These are phyloP conservation scores for Chlorophyllum brunneum DNA, from an alignment of 768 basidiomycete species.

Conservation along the genomic window DNA sequence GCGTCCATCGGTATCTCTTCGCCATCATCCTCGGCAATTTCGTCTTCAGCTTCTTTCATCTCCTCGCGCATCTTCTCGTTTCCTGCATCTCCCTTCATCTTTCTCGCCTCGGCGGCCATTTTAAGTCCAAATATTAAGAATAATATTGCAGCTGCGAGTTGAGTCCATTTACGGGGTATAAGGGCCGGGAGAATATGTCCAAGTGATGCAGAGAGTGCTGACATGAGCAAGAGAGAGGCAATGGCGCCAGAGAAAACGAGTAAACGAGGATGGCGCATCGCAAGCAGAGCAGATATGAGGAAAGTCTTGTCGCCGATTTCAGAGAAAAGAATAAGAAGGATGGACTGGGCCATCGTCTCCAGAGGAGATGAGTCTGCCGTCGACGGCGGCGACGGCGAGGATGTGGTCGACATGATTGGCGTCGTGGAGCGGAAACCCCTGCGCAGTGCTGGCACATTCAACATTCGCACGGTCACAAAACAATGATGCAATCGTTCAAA, in stretches of 20 bases:
- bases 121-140: slow-evolving; percentile 89
- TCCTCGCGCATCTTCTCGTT: slow-evolving; percentile 87
- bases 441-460: not conserved
- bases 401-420: slow-evolving; percentile 6
- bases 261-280: slow-evolving; percentile 87
- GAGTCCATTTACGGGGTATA: slow-evolving; percentile 67
- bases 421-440: not conserved
- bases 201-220: slow-evolving; percentile 87
- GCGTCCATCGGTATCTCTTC: slow-evolving; percentile 63
- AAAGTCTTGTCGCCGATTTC: slow-evolving; percentile 98
- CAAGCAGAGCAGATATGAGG: slow-evolving; percentile 79
- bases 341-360: slow-evolving; percentile 70
- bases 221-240: slow-evolving; percentile 87
- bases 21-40: slow-evolving; percentile 78
- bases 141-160: slow-evolving; percentile 69
- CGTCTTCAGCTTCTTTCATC: slow-evolving; percentile 94
- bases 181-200: slow-evolving; percentile 86
- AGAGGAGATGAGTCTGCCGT: not conserved
- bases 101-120: slow-evolving; percentile 82
- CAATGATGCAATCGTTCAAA: not conserved
- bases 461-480: slow-evolving; percentile 10
- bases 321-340: slow-evolving; percentile 88
- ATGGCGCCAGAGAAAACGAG: slow-evolving; percentile 89
- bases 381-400: slow-evolving; percentile 3
- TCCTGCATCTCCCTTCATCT: slow-evolving; percentile 61